Evolutionary conservation across 2,329 filamentous ascomycete species (phyloP).

Genomic region (Biscogniauxia mediterranea): DNA sequence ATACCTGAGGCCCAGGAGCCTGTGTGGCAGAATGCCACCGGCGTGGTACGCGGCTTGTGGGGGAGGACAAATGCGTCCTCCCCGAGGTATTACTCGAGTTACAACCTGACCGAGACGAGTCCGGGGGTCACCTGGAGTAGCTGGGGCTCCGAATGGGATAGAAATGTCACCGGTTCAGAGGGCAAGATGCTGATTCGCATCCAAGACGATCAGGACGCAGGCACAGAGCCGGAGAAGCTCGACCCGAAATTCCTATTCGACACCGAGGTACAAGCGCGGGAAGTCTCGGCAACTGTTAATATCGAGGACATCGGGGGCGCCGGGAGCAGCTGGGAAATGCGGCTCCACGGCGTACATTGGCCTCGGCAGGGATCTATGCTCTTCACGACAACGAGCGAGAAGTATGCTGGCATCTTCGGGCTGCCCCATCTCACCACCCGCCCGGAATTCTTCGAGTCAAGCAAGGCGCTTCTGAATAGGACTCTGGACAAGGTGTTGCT

Average conservation of each 20-base stretch:
- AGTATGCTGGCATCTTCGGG: constrained; percentile 88
- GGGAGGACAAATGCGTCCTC: constrained; percentile 54
- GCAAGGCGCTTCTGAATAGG: constrained; percentile 66
- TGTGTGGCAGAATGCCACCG: constrained; percentile 77
- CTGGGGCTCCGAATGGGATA: constrained; percentile 61
- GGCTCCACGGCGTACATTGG: constrained; percentile 83
- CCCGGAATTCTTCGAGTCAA: constrained; percentile 54
- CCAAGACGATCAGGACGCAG: constrained; percentile 49
- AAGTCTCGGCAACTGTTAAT: constrained; percentile 67
- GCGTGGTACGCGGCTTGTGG: constrained; percentile 76
- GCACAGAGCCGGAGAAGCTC: constrained; percentile 42
- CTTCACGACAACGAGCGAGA: constrained; percentile 87
- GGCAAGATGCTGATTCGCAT: constrained; percentile 71
- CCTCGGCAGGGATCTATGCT: constrained; percentile 75
- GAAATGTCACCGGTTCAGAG: constrained; percentile 74
- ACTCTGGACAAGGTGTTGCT: constrained; percentile 68
- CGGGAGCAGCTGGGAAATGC: constrained; percentile 76
- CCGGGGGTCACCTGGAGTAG: constrained; percentile 65
- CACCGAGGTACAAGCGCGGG: constrained; percentile 58
- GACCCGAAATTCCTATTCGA: constrained; percentile 34
- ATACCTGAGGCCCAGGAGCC: constrained; percentile 41
- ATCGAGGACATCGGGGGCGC: constrained; percentile 69
- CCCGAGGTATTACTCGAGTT: constrained; percentile 45
- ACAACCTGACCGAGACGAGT: constrained; percentile 64
- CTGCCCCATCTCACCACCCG: constrained; percentile 76